Percentiles rank a stretch among this genome's conserved stretches.
phyloP scores from a whole-genome alignment of 2,329 filamentous ascomycete species.

The Apiospora marii region DNA sequence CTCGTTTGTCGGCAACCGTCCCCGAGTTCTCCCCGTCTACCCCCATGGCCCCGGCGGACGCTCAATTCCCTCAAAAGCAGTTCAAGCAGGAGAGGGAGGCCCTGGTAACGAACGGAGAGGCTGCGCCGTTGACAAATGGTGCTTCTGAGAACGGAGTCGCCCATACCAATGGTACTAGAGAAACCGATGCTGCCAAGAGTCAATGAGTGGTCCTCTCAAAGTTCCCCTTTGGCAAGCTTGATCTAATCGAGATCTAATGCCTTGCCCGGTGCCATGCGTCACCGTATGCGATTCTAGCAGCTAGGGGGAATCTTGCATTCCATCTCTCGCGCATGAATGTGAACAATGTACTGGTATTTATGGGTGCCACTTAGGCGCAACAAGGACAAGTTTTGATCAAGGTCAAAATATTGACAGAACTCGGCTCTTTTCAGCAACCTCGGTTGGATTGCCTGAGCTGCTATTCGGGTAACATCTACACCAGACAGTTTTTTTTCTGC shows the following conservation, averaged over 20 bases:
- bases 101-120: not conserved
- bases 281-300: not conserved
- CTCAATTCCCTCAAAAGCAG: conserved; percentile 21
- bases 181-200: not conserved
- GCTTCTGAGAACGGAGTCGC: conserved; percentile 4
- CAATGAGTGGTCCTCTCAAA: conserved; percentile 9
- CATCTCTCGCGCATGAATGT: conserved; percentile 4
- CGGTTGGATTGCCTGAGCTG: conserved; percentile 5
- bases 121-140: conserved; percentile 24
- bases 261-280: not conserved
- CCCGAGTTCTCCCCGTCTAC: conserved; percentile 64
- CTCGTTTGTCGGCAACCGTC: conserved; percentile 67
- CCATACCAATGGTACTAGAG: conserved; percentile 25
- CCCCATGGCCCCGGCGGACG: not conserved
- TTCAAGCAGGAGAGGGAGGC: conserved; percentile 24
- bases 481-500: not conserved
- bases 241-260: conserved; percentile 19
- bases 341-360: conserved; percentile 16
- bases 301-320: not conserved
- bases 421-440: not conserved
- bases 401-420: conserved; percentile 16
- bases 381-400: conserved; percentile 16
- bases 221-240: not conserved
- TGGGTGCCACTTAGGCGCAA: conserved; percentile 15
- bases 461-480: conserved; percentile 1